phyloP scores from a whole-genome alignment of 1,139 yeast genomes.

The Yamadazyma epiphylla region DNA sequence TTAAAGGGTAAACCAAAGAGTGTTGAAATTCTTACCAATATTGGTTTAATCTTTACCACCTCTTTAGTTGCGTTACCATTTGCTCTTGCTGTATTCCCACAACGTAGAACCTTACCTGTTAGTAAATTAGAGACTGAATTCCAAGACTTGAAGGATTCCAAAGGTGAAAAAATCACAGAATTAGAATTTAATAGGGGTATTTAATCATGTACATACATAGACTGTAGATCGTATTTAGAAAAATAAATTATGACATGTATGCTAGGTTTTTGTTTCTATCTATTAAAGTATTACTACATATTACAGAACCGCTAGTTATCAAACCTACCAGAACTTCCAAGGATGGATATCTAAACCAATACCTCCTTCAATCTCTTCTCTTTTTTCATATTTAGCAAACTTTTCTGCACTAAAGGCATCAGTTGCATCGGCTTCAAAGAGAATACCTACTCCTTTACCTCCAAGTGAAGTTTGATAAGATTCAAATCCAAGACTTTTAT shows the following conservation, averaged over 20 bases:
- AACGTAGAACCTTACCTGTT: conserved; percentile 62
- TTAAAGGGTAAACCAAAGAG: conserved; percentile 65
- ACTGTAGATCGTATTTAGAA: too few species aligned
- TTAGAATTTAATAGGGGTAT: conserved; percentile 94
- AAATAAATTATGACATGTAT: too few species aligned
- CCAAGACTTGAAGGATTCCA: conserved; percentile 53
- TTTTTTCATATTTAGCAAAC: not conserved
- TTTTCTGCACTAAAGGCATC: too few species aligned
- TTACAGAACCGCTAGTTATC: too few species aligned
- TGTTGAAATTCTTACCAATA: conserved; percentile 64
- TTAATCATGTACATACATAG: conserved; percentile 21
- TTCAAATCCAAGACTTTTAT: conserved; percentile 55
- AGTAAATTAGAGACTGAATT: conserved; percentile 61
- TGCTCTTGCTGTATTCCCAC: conserved; percentile 95
- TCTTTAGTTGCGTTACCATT: conserved; percentile 87
- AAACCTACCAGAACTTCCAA: too few species aligned
- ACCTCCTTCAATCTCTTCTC: too few species aligned
- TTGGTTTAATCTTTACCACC: conserved; percentile 81
- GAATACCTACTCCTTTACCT: conserved; percentile 78
- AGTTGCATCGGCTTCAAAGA: too few species aligned
- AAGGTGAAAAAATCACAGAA: conserved; percentile 55
- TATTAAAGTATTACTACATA: not conserved
- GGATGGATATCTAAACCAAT: too few species aligned
- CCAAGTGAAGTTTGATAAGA: conserved; percentile 84
- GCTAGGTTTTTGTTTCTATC: conserved; percentile 6